phyloP scores from a whole-genome alignment of 2,329 filamentous ascomycete genomes.

The Mariannaea sp. region DNA sequence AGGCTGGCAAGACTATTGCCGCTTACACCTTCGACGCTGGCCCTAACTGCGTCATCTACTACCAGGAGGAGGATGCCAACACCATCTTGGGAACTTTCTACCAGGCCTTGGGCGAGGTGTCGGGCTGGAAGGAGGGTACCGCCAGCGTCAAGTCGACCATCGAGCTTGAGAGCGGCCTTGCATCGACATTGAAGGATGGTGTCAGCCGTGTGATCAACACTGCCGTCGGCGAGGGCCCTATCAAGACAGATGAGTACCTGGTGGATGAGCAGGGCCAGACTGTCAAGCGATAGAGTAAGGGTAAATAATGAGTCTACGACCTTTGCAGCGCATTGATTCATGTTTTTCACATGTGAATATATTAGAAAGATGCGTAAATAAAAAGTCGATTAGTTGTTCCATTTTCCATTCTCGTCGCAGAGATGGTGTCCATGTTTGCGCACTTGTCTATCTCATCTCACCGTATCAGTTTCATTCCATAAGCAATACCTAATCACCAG shows the following conservation, averaged over 20 bases:
- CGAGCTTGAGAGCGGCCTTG: constrained; percentile 68
- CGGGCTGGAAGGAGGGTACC: constrained; percentile 71
- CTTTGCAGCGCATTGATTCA: neutral
- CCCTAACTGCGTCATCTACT: constrained; percentile 96
- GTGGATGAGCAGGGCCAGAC: constrained; percentile 68
- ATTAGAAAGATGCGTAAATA: neutral
- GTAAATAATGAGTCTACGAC: neutral
- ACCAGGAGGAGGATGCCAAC: constrained; percentile 76
- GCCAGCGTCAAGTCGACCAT: constrained; percentile 58
- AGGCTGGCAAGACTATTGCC: constrained; percentile 77
- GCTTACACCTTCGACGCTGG: constrained; percentile 98
- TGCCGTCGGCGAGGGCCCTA: constrained; percentile 85
- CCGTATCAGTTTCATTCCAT: too few species aligned
- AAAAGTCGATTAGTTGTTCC: neutral
- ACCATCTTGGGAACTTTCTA: constrained; percentile 80
- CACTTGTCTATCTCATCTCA: too few species aligned
- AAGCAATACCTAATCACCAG: too few species aligned
- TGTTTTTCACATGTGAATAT: neutral
- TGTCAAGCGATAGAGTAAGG: constrained; percentile 38
- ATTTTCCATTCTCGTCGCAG: too few species aligned
- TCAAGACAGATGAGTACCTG: constrained; percentile 77
- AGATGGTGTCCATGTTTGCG: too few species aligned
- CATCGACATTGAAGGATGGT: constrained; percentile 72
- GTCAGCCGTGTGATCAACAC: constrained; percentile 91
- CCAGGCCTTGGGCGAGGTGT: constrained; percentile 63